Evolutionary conservation across 768 basidiomycete genomes (phyloP).

Genomic region (Russula sp.): DNA sequence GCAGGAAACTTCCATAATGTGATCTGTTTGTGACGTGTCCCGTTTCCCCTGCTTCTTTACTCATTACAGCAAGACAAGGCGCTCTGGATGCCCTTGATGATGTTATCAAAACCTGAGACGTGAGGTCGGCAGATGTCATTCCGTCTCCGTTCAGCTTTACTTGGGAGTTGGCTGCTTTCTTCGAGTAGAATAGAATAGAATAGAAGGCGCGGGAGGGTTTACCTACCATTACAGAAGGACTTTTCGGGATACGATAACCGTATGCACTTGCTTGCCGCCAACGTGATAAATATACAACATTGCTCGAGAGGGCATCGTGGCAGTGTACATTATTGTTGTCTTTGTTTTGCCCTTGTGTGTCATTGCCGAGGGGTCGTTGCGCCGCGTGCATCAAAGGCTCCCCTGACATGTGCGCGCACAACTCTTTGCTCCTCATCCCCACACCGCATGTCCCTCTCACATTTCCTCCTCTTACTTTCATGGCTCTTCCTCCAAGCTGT

Average conservation of each 20-base stretch:
- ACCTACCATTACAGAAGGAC: neutral
- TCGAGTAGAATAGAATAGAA: neutral
- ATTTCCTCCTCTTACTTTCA: constrained; percentile 38
- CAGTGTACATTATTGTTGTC: neutral
- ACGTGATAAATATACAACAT: neutral
- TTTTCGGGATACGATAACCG: neutral
- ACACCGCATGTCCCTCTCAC: constrained; percentile 33
- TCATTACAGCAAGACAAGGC: constrained; percentile 7
- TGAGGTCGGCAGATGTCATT: neutral
- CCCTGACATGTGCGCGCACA: neutral
- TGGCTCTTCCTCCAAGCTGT: constrained; percentile 33
- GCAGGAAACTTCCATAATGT: neutral
- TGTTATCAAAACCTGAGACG: neutral
- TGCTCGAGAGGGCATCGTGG: neutral
- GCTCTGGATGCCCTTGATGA: constrained; percentile 13
- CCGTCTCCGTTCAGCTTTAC: neutral
- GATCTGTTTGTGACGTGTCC: neutral
- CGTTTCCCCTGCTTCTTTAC: neutral
- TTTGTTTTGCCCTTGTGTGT: neutral
- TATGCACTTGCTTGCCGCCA: neutral
- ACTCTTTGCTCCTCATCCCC: neutral
- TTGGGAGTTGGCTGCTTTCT: neutral
- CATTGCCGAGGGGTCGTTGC: neutral
- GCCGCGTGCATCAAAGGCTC: neutral
- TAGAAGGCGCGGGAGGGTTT: too few relatives aligned